These are phyloP conservation scores for Talaromyces adpressus DNA, from an alignment of 495 filamentous ascomycete species.

Conservation along the genomic window DNA sequence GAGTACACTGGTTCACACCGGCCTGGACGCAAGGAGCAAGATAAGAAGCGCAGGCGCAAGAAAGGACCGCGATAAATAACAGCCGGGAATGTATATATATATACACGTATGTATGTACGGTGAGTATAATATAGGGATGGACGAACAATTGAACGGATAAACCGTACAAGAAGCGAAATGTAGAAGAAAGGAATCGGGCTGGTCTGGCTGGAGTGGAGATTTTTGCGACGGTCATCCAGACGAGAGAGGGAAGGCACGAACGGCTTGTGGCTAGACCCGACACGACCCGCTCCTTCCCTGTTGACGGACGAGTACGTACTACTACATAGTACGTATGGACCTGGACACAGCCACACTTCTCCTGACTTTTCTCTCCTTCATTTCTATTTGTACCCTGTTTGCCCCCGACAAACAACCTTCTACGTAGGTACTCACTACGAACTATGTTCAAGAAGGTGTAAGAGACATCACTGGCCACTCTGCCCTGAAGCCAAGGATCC, in stretches of 20 bases:
- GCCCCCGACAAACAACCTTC: not conserved
- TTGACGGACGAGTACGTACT: not conserved
- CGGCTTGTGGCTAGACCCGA: constrained; percentile 2
- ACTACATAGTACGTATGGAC: not conserved
- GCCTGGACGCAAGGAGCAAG: not conserved
- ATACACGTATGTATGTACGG: not conserved
- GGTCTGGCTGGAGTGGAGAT: not conserved
- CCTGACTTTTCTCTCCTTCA: not conserved
- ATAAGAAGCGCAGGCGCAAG: not conserved
- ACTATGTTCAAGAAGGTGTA: not conserved
- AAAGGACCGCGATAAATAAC: not conserved
- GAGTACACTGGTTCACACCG: not conserved
- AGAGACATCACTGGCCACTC: not conserved
- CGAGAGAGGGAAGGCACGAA: not conserved
- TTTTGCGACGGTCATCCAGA: not conserved
- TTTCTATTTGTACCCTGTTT: not conserved
- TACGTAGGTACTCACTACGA: too few relatives aligned
- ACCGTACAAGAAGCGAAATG: not conserved
- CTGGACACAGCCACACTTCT: constrained; percentile 2
- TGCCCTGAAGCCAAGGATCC: not conserved
- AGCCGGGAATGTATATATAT: not conserved
- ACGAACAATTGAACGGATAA: not conserved
- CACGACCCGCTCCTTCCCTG: not conserved
- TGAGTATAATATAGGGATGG: not conserved
- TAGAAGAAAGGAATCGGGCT: not conserved